Evolutionary conservation across 1,139 yeast species (phyloP), one percentile per base, ranked within the genome.

Genomic region (Yarrowia galli): DNA sequence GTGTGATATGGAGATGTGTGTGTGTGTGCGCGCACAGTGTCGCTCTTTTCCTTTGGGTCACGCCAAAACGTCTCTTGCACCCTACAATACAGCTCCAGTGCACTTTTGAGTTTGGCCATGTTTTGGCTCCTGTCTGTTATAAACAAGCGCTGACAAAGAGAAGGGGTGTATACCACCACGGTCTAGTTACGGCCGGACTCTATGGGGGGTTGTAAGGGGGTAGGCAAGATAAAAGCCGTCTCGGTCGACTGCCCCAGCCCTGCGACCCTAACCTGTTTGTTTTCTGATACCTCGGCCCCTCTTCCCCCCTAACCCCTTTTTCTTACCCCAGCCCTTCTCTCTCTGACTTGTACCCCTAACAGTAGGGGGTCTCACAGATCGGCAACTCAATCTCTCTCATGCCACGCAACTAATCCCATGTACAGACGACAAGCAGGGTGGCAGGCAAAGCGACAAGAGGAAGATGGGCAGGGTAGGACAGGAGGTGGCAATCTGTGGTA

Each of bases 321-420:
- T 36, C n/a, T 20, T 20, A 10, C 23, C 25, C 46, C 20, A 20
- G 16, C 32, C 36, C 15, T n/a, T n/a, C n/a, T 9, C 38, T 32
- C n/a, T 10, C 23, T 36, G 2, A 28, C 16, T 2, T n/a, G 9
- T 40, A n/a, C 46, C 46, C 46, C 46, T 20, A 20, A 42, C 46
- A 13, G n/a, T 23, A 46, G 51, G 28, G 60, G 45, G 60, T 20
- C 56, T 49, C 22, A 36, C 40, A 53, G 60, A 53, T 53, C 60
- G 60, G 60, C 60, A 53, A 53, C 60, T 53, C 60, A 53, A 53
- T 53, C 60, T 43, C 60, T 43, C 16, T 46, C 60, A 53, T 53
- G 60, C 60, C 60, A 53, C 45, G 58, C 45, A 53, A 32, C 25
- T 15, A 16, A 40, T n/a, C n/a, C n/a, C n/a, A 40, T 40, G 45